A percentile compares a stretch with the other conserved stretches of the same genome.
Evolutionary conservation across 306 rosid species (phyloP).

Genomic region (Hippophae tibetana): DNA sequence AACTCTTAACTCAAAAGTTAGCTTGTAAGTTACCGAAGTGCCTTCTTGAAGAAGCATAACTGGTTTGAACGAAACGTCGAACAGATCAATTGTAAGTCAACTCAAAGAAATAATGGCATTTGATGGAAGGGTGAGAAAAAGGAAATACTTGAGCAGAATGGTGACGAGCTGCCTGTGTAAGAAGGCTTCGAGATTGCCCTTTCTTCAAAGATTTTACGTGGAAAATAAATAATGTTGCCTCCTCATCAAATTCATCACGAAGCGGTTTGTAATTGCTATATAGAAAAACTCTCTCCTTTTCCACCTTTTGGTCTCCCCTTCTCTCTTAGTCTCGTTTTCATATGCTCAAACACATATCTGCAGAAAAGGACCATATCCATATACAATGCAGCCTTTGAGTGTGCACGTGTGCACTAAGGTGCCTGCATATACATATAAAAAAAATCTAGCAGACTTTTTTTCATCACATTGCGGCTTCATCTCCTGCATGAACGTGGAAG

Average conservation of each 20-base stretch:
- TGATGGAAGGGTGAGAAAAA: background rate
- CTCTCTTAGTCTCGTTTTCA: conserved; percentile 59
- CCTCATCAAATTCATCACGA: conserved; percentile 84
- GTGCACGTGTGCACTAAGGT: background rate
- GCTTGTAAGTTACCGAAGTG: too few relatives aligned
- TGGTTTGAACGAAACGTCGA: conserved; percentile 34
- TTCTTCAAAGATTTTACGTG: conserved; percentile 92
- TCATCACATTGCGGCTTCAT: conserved; percentile 96
- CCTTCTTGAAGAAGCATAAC: conserved; percentile 85
- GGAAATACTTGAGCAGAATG: conserved; percentile 88
- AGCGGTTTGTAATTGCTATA: conserved; percentile 73
- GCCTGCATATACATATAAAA: background rate
- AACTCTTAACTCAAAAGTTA: too few relatives aligned
- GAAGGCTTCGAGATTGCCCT: conserved; percentile 94
- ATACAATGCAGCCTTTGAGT: background rate
- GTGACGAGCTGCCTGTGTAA: conserved; percentile 98
- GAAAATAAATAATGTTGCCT: conserved; percentile 84
- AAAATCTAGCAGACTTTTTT: conserved; percentile 50
- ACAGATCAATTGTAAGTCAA: conserved; percentile 15
- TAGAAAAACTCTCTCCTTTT: conserved; percentile 59
- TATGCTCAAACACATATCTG: conserved; percentile 77
- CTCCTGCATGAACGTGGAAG: conserved; percentile 65
- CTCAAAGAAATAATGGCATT: conserved; percentile 4
- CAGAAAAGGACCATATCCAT: conserved; percentile 22
- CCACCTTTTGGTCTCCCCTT: conserved; percentile 70